Base-by-base conservation (phyloP, 345 rosid genomes). In the Lepidium aucheri region DNA sequence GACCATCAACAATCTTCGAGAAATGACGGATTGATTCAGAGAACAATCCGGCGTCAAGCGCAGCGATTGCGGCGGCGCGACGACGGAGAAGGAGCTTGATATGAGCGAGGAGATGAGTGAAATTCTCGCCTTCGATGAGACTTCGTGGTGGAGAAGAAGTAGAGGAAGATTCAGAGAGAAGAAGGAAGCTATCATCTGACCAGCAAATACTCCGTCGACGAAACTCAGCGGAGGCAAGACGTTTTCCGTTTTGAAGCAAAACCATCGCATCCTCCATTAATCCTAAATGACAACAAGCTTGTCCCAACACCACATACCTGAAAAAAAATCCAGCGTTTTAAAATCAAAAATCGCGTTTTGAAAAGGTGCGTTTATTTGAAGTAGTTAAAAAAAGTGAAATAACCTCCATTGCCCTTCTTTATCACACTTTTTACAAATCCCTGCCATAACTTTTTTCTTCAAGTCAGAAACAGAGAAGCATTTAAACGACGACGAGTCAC, bases 211-310 rank as follows among this genome's bases (percentile, higher is more conserved):
- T 88, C 67, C 84, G 81, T 2, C 90, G 96, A 64, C 99, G 99
- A 78, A 86, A 86, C 56, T 95, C 99, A 17, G 97, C 99, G 8
- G 87, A 79, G 52, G 97, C 87, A 17, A 94, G 84, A 67, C 99
- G 96, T 76, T 88, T 94, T 0, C 96, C 97, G 51, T 92, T 88
- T 67, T 90, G 99, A 45, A 94, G 92, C 0, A 94, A 85, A 43
- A 77, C 96, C 96, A 94, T 83, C 3, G 99, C 97, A 73, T 94
- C 99, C 79, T 94, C 99, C 97, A 94, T 86, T 5, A 94, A 78
- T 36, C 99, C 99, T 1, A 94, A 77, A 60, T 90, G 90, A 76
- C 89, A 82, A 60, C 99, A 94, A 5, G 97, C 99, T 79, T 90
- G 92, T 15, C 99, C 99, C 41, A 90, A 62, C 33, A 90, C 85